Conservation (phyloP, 345 rosid genomes). For the Tarenaya hassleriana region DNA sequence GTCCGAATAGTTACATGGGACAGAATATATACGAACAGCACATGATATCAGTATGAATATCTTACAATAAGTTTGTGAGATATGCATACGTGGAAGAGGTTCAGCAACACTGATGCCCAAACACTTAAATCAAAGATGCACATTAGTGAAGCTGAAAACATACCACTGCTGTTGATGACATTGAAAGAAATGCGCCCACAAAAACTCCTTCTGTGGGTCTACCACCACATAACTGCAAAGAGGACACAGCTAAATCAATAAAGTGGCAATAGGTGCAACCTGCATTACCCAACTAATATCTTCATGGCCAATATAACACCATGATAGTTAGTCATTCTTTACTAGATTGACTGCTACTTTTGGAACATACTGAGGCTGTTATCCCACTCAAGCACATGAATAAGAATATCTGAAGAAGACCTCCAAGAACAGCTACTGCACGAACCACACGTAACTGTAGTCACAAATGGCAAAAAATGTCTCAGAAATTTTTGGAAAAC, state of each 20-base stretch:
- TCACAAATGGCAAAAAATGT: slow-evolving; percentile 17
- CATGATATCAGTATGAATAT: neutral
- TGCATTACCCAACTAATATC: neutral
- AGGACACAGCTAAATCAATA: slow-evolving; percentile 26
- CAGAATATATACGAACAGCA: neutral
- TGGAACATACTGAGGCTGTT: slow-evolving; percentile 60
- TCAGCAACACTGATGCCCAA: slow-evolving; percentile 6
- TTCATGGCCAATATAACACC: slow-evolving; percentile 8
- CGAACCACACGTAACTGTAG: slow-evolving; percentile 90
- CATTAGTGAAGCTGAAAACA: slow-evolving; percentile 15
- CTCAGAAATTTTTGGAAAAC: slow-evolving; percentile 15
- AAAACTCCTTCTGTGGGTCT: slow-evolving; percentile 84
- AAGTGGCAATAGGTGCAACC: neutral
- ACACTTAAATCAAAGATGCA: slow-evolving; percentile 8
- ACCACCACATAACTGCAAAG: slow-evolving; percentile 83
- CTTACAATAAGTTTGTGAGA: slow-evolving; percentile 5
- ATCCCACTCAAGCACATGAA: slow-evolving; percentile 92
- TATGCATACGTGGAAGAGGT: neutral
- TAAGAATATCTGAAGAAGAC: slow-evolving; percentile 78
- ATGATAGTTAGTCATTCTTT: neutral
- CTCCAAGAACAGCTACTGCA: slow-evolving; percentile 89
- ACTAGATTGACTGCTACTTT: neutral
- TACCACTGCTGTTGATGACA: slow-evolving; percentile 99
- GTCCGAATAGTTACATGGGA: too few species aligned
- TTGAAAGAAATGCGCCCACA: slow-evolving; percentile 82